phyloP scores from a whole-genome alignment of 495 filamentous ascomycete genomes.

The Jackrogersella multiformis region DNA sequence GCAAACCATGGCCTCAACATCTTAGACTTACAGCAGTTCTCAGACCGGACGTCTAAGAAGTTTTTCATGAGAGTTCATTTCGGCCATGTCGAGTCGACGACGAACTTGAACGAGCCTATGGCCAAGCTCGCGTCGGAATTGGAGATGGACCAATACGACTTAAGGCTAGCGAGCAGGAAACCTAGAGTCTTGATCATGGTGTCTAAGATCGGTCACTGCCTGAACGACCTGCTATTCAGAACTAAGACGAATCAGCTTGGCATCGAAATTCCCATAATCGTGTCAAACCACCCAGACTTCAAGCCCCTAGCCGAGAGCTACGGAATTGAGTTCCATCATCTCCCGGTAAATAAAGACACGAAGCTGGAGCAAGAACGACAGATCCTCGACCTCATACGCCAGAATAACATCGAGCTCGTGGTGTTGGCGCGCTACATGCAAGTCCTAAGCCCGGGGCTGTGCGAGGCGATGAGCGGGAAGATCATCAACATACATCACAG shows the following conservation, averaged over 20 bases:
- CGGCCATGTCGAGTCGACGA: constrained; percentile 56
- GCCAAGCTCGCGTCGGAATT: constrained; percentile 64
- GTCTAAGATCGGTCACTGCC: constrained; percentile 81
- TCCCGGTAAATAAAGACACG: constrained; percentile 74
- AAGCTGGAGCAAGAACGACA: constrained; percentile 72
- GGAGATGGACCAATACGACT: constrained; percentile 66
- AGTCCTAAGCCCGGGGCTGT: constrained; percentile 75
- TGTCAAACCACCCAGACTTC: constrained; percentile 80
- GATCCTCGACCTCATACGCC: constrained; percentile 69
- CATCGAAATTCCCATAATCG: constrained; percentile 73
- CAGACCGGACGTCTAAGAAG: constrained; percentile 67
- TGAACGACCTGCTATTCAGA: constrained; percentile 82
- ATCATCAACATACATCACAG: constrained; percentile 88
- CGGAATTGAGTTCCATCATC: constrained; percentile 75
- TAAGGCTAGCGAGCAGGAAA: constrained; percentile 69
- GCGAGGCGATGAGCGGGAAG: constrained; percentile 73
- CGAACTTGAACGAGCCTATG: constrained; percentile 62
- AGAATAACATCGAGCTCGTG: constrained; percentile 73
- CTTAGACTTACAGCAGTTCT: constrained; percentile 77
- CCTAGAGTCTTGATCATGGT: constrained; percentile 81
- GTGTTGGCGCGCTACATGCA: constrained; percentile 87
- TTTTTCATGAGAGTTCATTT: constrained; percentile 87
- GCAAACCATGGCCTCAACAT: constrained; percentile 74
- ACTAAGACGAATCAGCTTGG: constrained; percentile 68
- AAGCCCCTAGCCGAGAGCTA: constrained; percentile 71